Percentiles rank a stretch among this genome's conserved stretches.
Evolutionary conservation across 805 yeast genomes (phyloP).

Genomic region (Isabelozyma rhagii): DNA sequence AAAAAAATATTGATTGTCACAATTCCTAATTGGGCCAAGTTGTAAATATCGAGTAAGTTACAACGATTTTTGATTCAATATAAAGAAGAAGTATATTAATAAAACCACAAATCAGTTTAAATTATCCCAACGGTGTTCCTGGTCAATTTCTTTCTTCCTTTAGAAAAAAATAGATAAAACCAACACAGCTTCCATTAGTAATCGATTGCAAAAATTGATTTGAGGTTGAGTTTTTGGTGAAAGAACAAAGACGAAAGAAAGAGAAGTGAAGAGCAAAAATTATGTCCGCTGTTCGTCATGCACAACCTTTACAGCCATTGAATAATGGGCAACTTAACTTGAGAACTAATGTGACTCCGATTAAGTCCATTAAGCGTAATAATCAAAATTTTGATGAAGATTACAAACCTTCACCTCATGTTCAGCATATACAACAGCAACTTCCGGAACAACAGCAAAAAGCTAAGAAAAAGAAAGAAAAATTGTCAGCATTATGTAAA

Average conservation of each 20-base stretch:
- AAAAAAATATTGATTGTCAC: not conserved
- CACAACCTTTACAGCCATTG: slow-evolving; percentile 53
- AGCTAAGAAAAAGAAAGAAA: slow-evolving; percentile 76
- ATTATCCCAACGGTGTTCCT: not conserved
- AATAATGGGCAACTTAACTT: slow-evolving; percentile 51
- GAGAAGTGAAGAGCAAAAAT: not conserved
- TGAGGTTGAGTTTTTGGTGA: not conserved
- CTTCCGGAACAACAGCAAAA: slow-evolving; percentile 13
- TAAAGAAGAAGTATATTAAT: not conserved
- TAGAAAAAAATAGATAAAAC: not conserved
- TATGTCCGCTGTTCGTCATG: slow-evolving; percentile 16
- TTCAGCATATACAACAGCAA: slow-evolving; percentile 13
- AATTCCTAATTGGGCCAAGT: not conserved
- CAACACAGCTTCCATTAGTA: not conserved
- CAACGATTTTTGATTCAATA: not conserved
- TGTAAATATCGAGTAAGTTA: not conserved
- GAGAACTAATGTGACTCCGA: slow-evolving; percentile 34
- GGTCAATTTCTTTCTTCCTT: not conserved
- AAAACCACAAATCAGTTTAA: not conserved
- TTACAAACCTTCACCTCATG: slow-evolving; percentile 10
- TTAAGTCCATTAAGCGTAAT: slow-evolving; percentile 19
- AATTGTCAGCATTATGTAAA: slow-evolving; percentile 84
- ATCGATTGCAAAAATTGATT: not conserved
- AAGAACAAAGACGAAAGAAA: not conserved
- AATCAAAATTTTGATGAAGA: slow-evolving; percentile 18